phyloP scores from a whole-genome alignment of 345 rosid species.

The Syzygium aromaticum region DNA sequence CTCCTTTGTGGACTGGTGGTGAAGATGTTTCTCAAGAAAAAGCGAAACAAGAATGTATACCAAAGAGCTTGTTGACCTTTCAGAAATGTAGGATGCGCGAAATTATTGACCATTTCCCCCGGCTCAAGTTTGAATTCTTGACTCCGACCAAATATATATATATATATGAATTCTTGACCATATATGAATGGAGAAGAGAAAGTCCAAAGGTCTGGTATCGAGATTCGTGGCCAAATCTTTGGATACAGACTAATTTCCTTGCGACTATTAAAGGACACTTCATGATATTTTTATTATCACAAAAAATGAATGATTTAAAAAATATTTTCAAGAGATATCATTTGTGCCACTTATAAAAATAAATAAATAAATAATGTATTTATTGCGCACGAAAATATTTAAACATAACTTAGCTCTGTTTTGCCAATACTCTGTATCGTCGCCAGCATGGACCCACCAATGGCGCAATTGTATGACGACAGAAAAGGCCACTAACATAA shows the following conservation, averaged over 20 bases:
- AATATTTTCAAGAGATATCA: too few species aligned
- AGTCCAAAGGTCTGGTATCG: not conserved
- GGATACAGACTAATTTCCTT: not conserved
- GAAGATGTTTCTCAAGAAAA: not conserved
- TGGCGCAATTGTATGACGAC: not conserved
- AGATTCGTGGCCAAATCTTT: not conserved
- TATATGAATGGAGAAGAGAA: not conserved
- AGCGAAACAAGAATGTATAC: not conserved
- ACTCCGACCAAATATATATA: not conserved
- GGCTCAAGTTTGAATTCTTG: not conserved
- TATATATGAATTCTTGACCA: not conserved
- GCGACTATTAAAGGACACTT: not conserved
- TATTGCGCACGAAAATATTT: too few species aligned
- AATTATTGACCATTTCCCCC: not conserved
- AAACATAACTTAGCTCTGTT: not conserved
- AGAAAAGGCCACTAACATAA: not conserved
- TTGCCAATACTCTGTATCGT: not conserved
- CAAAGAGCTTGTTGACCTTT: not conserved
- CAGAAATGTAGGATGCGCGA: not conserved
- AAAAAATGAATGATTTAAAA: too few species aligned
- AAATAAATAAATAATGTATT: too few species aligned
- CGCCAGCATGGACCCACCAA: not conserved
- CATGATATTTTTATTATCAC: too few species aligned
- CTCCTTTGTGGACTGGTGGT: not conserved
- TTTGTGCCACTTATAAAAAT: too few species aligned